Percentiles rank a stretch among this genome's conserved stretches.
phyloP scores from a whole-genome alignment of 2,329 filamentous ascomycete species.

The Colletotrichum graminicola region DNA sequence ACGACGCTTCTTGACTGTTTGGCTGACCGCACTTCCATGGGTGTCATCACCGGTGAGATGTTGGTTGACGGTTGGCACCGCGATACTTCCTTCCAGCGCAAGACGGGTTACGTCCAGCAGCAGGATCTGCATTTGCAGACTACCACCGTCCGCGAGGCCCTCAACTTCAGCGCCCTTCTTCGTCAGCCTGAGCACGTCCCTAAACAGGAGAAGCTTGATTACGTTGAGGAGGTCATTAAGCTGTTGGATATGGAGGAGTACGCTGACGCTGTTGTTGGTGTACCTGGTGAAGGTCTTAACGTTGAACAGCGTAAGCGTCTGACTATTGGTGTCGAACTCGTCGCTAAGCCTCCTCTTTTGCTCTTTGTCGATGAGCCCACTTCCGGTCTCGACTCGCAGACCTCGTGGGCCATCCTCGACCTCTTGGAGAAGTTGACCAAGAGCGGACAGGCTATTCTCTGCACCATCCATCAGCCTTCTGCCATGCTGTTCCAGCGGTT shows the following conservation, averaged over 20 bases:
- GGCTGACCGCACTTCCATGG: conserved; percentile 88
- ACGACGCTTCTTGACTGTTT: conserved; percentile 90
- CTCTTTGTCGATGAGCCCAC: conserved; percentile 96
- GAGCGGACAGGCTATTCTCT: conserved; percentile 92
- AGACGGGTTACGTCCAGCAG: conserved; percentile 92
- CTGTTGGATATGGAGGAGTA: conserved; percentile 91
- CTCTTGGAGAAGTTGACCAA: conserved; percentile 91
- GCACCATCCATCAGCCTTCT: conserved; percentile 97
- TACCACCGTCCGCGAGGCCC: conserved; percentile 87
- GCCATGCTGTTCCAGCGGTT: conserved; percentile 95
- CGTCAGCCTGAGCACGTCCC: conserved; percentile 84
- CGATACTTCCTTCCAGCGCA: conserved; percentile 88
- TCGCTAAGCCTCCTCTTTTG: conserved; percentile 88
- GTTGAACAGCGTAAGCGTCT: conserved; percentile 80
- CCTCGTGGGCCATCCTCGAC: conserved; percentile 91
- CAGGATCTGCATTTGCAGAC: conserved; percentile 91
- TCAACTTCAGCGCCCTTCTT: conserved; percentile 87
- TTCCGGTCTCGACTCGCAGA: conserved; percentile 92
- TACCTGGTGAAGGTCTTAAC: conserved; percentile 87
- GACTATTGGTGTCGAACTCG: conserved; percentile 96
- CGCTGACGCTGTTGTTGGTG: conserved; percentile 90
- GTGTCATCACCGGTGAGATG: conserved; percentile 89
- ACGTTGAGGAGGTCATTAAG: conserved; percentile 91
- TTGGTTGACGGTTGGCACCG: conserved; percentile 73
- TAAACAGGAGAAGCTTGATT: conserved; percentile 82